Percentiles rank a stretch among this genome's conserved stretches.
Conservation (phyloP, 768 basidiomycete genomes). For the Hortiboletus campestris region DNA sequence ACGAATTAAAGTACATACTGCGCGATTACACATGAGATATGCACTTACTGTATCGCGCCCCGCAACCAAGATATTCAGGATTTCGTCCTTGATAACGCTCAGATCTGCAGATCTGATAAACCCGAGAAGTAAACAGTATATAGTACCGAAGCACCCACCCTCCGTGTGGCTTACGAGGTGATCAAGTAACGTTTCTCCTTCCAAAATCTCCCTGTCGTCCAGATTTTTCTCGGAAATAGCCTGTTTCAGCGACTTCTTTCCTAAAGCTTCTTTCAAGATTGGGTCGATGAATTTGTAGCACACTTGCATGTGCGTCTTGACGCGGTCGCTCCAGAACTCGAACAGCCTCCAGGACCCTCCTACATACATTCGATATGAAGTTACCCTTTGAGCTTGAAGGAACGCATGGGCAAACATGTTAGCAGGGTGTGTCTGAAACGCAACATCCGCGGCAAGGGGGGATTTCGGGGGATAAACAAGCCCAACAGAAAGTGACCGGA, state of each 20-base stretch:
- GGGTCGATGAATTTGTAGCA: conserved; percentile 54
- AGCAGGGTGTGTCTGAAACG: conserved; percentile 32
- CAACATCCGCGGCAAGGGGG: conserved; percentile 4
- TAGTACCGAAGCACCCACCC: conserved; percentile 9
- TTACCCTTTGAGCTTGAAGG: conserved; percentile 43
- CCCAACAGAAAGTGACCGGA: conserved; percentile 46
- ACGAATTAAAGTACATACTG: background rate
- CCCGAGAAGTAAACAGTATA: background rate
- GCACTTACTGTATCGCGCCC: conserved; percentile 33
- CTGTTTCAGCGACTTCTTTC: conserved; percentile 32
- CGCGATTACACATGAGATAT: background rate
- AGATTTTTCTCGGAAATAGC: conserved; percentile 4
- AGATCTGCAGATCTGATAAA: conserved; percentile 21
- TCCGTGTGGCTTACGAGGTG: conserved; percentile 31
- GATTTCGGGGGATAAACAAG: conserved; percentile 46
- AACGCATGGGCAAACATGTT: conserved; percentile 49
- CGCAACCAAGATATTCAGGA: conserved; percentile 38
- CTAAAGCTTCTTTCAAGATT: conserved; percentile 47
- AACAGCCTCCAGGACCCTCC: conserved; percentile 49
- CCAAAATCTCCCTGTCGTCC: conserved; percentile 9
- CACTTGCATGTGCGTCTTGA: conserved; percentile 42
- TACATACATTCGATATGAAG: conserved; percentile 38
- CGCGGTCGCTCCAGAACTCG: conserved; percentile 52
- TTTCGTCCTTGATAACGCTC: conserved; percentile 34
- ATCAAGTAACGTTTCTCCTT: conserved; percentile 31